Evolutionary conservation across 352 stramenopile genomes (phyloP), one percentile per base, ranked within the genome.

Genomic region (Globisporangium heterothallicum): DNA sequence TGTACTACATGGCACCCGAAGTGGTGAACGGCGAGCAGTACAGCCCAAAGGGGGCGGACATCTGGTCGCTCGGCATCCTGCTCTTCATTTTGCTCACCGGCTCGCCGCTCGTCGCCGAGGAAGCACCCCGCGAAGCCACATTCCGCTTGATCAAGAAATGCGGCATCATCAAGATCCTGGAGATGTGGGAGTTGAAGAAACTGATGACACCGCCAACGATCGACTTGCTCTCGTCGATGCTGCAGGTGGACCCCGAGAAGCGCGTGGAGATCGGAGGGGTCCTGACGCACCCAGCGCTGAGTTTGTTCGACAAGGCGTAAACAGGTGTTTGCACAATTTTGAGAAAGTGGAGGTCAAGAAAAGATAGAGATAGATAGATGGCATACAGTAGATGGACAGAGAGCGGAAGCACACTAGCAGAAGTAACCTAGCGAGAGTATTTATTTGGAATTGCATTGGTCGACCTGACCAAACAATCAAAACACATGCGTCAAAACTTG

Each of bases 1-100:
- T 79, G 25, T 79, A 85, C 60, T 88, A 88, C 65, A 91, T 84
- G 70, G 79, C 79, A 6, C 79, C 77, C 0, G 79, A 91, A 60
- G 70, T 86, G 25, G 65, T 66, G 0, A 29, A 29, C 16, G 44
- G 52, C 6, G 49, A 56, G 22, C 22, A 29, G 10, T 79, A 80
- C 64, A 68, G 84, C 56, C 63, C 77, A 0, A 68, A 64, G 22
- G 49, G 35, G 0, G 72, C 66, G 12, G 72, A 83, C 38, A 35
- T 83, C 25, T 85, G 70, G 74, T 78, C 74, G n/a, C 56, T 85
- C 13, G 70, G 74, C n/a, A 66, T 82, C 35, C 36, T 85, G 59
- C 56, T 82, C 14, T 85, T 81, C 54, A 69, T 82, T n/a, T 35
- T 84, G 63, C 52, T 84, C 12, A 78, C 74, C 0, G 74, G 74